phyloP scores from a whole-genome alignment of 2,329 filamentous ascomycete genomes.

The Exophiala aquamarina region DNA sequence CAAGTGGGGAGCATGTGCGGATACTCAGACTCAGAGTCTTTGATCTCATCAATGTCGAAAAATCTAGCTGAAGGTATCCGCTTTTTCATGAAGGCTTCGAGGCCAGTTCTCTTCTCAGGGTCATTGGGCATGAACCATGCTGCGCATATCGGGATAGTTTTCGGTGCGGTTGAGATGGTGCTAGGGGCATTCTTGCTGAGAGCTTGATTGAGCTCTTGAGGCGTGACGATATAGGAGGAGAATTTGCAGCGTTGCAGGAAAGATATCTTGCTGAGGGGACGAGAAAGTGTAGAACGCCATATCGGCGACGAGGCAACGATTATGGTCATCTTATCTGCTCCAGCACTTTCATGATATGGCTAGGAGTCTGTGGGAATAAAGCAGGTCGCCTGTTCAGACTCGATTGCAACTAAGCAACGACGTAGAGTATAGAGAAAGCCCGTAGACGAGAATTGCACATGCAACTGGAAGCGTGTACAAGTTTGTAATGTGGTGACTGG shows the following conservation, averaged over 20 bases:
- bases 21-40: constrained; percentile 83
- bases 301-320: constrained; percentile 4
- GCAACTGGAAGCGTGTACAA: not conserved
- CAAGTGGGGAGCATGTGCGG: constrained; percentile 93
- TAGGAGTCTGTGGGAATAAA: no score
- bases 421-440: no score
- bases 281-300: constrained; percentile 15
- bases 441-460: not conserved
- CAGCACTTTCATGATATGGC: no score
- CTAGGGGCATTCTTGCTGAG: constrained; percentile 79
- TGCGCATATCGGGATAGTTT: constrained; percentile 85
- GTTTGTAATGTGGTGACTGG: not conserved
- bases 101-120: constrained; percentile 68
- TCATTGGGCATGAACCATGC: constrained; percentile 98
- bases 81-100: constrained; percentile 75
- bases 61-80: constrained; percentile 89
- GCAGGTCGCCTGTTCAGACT: no score
- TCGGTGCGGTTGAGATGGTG: constrained; percentile 75
- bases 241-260: constrained; percentile 48
- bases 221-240: constrained; percentile 82
- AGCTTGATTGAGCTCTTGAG: constrained; percentile 76
- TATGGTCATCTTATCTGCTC: constrained; percentile 3
- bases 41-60: constrained; percentile 92
- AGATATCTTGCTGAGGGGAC: constrained; percentile 32
- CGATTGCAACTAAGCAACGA: no score